Evolutionary conservation across 768 basidiomycete genomes (phyloP), one percentile per base, ranked within the genome.

Genomic region (Boletales sp.): DNA sequence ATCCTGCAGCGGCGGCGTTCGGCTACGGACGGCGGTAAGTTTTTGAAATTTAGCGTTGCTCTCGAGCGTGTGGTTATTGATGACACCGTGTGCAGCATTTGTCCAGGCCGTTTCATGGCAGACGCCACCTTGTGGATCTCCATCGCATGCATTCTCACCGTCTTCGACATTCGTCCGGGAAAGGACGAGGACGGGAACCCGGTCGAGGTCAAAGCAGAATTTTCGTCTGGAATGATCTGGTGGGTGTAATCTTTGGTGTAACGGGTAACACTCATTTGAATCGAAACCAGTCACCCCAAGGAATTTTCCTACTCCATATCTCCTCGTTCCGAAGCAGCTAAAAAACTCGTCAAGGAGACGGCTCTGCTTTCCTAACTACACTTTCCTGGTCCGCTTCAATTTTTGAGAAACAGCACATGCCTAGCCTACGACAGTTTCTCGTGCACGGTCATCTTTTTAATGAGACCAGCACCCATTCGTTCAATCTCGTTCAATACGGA

Each of bases 401-500:
- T 37, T 15, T 24, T 41, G 13, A 36, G 21, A 24, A 21, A 36
- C 31, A 34, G 14, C 14, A 10, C 14, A 50, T 40, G 37, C 5
- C 10, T 8, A 43, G 10, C 42, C 50, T 50, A 45, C 36, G n/a
- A 24, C 34, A 40, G 47, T 30, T 43, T 40, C 34, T 58, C 45
- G 21, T 27, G 60, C 19, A 58, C 49, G 3, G 40, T 60, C 43
- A 83, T 75, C 49, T 70, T 72, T 61, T 74, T 74, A 3, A 95
- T 69, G 27, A 95, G 60, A 1, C 86, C 87, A 14, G 72, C 58
- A 3, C 92, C 94, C 40, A 95, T 62, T 36, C 92, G 73, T 58
- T 83, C 77, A 29, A 97, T 83, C 68, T 97, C 94, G 15, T 69
- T 73, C 42, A 94, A 61, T 4, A 97, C 66, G 0, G 80, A 81